Evolutionary conservation across 2,329 filamentous ascomycete genomes (phyloP).

Genomic region (Arthrinium phaeospermum): DNA sequence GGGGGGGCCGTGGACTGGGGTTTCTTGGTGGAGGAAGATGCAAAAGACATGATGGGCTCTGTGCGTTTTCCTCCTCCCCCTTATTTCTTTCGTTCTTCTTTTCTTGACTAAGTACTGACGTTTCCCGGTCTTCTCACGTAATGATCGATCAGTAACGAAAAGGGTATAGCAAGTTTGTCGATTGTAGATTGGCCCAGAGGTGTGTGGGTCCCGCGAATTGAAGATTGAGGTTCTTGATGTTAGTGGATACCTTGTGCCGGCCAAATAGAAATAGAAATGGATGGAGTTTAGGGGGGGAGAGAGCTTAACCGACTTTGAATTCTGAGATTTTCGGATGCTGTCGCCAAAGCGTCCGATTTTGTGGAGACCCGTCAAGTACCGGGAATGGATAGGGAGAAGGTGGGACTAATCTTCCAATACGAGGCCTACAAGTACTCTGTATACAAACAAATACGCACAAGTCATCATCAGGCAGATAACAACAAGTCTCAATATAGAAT

Average conservation of each 20-base stretch:
- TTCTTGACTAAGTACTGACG: too few relatives aligned
- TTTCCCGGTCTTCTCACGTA: not conserved
- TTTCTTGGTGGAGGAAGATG: not conserved
- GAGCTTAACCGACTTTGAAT: slow-evolving; percentile 1
- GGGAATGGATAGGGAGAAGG: not conserved
- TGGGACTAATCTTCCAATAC: too few relatives aligned
- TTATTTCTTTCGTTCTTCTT: too few relatives aligned
- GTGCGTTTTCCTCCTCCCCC: not conserved
- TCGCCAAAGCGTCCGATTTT: not conserved
- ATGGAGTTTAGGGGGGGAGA: not conserved
- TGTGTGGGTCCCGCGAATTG: not conserved
- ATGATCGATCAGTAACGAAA: not conserved
- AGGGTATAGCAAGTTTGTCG: not conserved
- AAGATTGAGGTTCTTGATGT: not conserved
- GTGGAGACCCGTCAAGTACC: not conserved
- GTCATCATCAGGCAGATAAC: not conserved
- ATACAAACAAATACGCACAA: not conserved
- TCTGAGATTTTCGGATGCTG: slow-evolving; percentile 4
- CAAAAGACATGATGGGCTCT: not conserved
- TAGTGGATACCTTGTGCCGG: not conserved
- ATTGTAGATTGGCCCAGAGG: not conserved
- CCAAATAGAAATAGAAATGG: not conserved
- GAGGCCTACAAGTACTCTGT: not conserved
- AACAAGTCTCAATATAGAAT: not conserved
- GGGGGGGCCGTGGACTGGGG: not conserved